A percentile compares a stretch with the other conserved stretches of the same genome.
phyloP scores from a whole-genome alignment of 345 rosid genomes.

The Dimocarpus longan region DNA sequence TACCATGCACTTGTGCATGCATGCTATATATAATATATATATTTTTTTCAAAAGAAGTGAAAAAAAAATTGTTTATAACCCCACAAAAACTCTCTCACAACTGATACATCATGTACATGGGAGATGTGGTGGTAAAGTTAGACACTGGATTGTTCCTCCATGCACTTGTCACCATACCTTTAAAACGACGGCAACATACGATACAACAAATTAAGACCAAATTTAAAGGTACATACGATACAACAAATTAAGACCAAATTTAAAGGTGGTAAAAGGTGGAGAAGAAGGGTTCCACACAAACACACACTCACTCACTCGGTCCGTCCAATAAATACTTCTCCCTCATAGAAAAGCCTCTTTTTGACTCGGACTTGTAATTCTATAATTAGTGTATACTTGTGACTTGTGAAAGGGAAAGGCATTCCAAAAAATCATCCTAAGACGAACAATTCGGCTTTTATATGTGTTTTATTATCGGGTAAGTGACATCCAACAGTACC shows the following conservation, averaged over 20 bases:
- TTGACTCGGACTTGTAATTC: background rate
- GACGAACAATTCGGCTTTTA: background rate
- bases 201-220: conserved; percentile 6
- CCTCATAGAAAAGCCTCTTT: background rate
- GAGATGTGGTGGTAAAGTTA: conserved; percentile 34
- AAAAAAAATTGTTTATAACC: background rate
- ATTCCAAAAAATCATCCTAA: background rate
- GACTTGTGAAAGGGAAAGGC: background rate
- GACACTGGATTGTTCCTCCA: conserved; percentile 43
- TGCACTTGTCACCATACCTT: conserved; percentile 32
- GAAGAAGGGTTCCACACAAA: background rate
- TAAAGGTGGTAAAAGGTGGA: conserved; percentile 4
- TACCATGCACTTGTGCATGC: conserved; percentile 30
- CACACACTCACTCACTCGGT: background rate
- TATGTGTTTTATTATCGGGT: background rate
- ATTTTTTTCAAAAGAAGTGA: conserved; percentile 4
- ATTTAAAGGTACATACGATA: conserved; percentile 17
- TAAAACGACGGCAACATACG: conserved; percentile 9
- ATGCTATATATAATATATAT: conserved; percentile 11
- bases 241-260: background rate
- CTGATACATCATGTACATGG: conserved; percentile 17
- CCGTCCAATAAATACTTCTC: too few species aligned
- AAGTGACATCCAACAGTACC: background rate
- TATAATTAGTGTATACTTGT: conserved; percentile 5
- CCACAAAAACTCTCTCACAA: background rate